A percentile compares a stretch with the other conserved stretches of the same genome.
phyloP scores from a whole-genome alignment of 2,329 filamentous ascomycete genomes.

The Penicillium sp. region DNA sequence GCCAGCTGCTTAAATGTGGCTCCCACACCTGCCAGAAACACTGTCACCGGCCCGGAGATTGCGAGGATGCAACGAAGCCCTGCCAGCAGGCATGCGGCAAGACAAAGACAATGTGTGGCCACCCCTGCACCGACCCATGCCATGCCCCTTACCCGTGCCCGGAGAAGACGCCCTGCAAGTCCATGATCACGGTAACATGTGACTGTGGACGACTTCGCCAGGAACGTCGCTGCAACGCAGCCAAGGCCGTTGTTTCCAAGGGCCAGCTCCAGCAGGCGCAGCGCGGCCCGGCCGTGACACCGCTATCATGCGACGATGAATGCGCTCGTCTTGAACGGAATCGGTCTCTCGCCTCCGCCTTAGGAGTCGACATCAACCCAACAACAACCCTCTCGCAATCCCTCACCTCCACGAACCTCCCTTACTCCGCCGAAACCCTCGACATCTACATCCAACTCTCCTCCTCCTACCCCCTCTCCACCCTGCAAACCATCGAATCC shows the following conservation, averaged over 20 bases:
- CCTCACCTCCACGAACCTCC: constrained; percentile 66
- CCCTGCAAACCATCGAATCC: constrained; percentile 52
- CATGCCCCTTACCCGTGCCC: constrained; percentile 80
- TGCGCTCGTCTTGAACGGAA: constrained; percentile 80
- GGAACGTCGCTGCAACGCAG: constrained; percentile 68
- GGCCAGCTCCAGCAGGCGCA: constrained; percentile 53
- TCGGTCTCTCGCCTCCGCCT: constrained; percentile 68
- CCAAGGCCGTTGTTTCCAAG: constrained; percentile 29
- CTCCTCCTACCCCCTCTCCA: constrained; percentile 32
- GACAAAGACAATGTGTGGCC: constrained; percentile 55
- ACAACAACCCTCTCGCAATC: constrained; percentile 29
- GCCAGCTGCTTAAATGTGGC: constrained; percentile 72
- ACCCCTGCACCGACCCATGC: constrained; percentile 66
- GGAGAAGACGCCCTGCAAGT: constrained; percentile 70
- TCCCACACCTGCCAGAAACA: constrained; percentile 71
- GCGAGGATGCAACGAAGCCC: constrained; percentile 60
- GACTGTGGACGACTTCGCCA: constrained; percentile 78
- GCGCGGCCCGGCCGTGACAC: constrained; percentile 39
- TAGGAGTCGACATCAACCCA: constrained; percentile 82
- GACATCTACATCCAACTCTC: constrained; percentile 50
- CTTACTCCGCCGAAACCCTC: constrained; percentile 72
- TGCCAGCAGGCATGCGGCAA: constrained; percentile 59
- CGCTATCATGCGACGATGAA: constrained; percentile 80
- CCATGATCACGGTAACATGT: constrained; percentile 75
- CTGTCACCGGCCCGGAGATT: constrained; percentile 75